These are phyloP conservation scores for Boletus sp. DNA, from an alignment of 768 basidiomycete species.

Conservation along the genomic window DNA sequence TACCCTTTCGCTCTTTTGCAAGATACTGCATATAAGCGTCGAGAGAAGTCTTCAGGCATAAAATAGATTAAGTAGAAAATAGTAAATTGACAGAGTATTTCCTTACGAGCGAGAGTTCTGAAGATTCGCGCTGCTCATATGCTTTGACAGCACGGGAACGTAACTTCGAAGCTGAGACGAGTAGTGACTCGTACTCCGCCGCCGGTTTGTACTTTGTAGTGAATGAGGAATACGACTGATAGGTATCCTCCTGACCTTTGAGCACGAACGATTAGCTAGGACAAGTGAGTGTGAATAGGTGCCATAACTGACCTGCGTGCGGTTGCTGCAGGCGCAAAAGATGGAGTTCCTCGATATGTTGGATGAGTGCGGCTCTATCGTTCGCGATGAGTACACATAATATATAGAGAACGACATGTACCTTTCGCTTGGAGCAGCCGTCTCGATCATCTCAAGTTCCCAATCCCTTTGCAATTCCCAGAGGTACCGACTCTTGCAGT, in stretches of 20 bases:
- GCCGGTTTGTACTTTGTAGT: slow-evolving; percentile 75
- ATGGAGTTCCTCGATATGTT: slow-evolving; percentile 54
- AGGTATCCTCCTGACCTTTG: slow-evolving; percentile 78
- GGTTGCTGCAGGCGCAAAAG: slow-evolving; percentile 72
- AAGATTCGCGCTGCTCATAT: slow-evolving; percentile 60
- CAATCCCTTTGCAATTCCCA: slow-evolving; percentile 77
- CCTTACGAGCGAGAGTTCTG: slow-evolving; percentile 61
- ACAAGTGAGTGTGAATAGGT: neutral
- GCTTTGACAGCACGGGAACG: slow-evolving; percentile 58
- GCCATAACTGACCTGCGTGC: slow-evolving; percentile 59
- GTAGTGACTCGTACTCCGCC: slow-evolving; percentile 71
- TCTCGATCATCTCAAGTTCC: slow-evolving; percentile 65
- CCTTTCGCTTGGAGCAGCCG: slow-evolving; percentile 46
- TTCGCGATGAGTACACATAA: neutral
- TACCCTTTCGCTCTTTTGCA: slow-evolving; percentile 58
- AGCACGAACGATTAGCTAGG: neutral
- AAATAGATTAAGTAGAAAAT: slow-evolving; percentile 14
- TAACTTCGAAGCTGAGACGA: slow-evolving; percentile 76
- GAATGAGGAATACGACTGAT: slow-evolving; percentile 85
- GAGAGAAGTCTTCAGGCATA: slow-evolving; percentile 38
- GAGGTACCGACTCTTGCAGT: slow-evolving; percentile 58
- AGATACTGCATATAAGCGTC: slow-evolving; percentile 65
- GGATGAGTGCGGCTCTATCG: slow-evolving; percentile 43
- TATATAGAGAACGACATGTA: slow-evolving; percentile 20
- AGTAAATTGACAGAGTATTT: neutral